Evolutionary conservation across 192 early-diverging fungal genomes (phyloP), one percentile per base, ranked within the genome.

Genomic region (Rhizophagus clarus): DNA sequence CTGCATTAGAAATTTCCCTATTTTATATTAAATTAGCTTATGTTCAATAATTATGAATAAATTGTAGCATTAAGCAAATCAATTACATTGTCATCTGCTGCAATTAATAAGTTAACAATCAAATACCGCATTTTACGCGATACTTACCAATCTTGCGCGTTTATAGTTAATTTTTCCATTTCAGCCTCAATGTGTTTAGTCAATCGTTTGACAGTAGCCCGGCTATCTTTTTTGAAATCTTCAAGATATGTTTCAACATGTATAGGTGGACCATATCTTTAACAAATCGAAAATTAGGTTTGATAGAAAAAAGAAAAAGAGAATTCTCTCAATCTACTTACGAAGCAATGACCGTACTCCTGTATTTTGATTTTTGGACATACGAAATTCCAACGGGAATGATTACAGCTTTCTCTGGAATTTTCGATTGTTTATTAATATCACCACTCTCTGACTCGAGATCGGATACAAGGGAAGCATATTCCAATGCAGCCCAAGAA

Each of bases 401-500:
- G 49, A 89, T 79, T 14, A 60, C 45, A 11, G 81, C 80, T 2
- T 11, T 17, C 9, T 10, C 37, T 1, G 63, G 63, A 31, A 31
- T 7, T 5, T 66, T 15, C 28, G 22, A 28, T 63, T 63, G 17
- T n/a, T 66, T 66, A 14, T 66, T 42, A 11, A 79, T 81, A 28
- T 79, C 64, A 31, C 79, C 80, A 49, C 67, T 40, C 4, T 31
- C 2, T 37, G 56, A 29, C 64, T 69, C 66, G 29, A 82, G 74
- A 15, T 81, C 83, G 20, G 70, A n/a, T 7, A 86, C n/a, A 1
- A 74, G 61, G 22, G 79, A 77, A 28, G 87, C 85, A 82, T 89
- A 89, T 80, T 86, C 84, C 12, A 89, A 72, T 37, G 87, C 87
- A 66, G 88, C 86, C 87, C 87, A 89, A 22, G 83, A 84, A 15